Conservation (phyloP, 495 filamentous ascomycete genomes). For the Podospora sp. region DNA sequence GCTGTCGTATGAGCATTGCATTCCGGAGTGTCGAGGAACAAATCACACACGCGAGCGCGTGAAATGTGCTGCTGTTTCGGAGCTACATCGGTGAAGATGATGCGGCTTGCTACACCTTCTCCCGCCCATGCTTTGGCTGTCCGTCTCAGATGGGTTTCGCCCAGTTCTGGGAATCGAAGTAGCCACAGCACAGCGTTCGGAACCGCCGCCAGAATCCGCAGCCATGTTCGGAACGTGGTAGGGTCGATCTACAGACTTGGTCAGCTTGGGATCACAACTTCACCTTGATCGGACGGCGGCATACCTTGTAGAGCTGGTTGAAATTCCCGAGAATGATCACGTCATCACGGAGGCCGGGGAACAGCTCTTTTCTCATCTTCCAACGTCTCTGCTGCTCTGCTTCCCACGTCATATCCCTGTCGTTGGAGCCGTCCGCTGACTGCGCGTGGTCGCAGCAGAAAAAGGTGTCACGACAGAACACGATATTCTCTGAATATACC, state of each 20-base stretch:
- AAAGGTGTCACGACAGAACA: conserved; percentile 93
- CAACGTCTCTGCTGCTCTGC: conserved; percentile 83
- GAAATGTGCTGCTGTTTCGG: conserved; percentile 95
- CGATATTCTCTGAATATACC: conserved; percentile 97
- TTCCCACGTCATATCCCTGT: conserved; percentile 71
- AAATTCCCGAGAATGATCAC: conserved; percentile 95
- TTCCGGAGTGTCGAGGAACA: conserved; percentile 96
- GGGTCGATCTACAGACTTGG: conserved; percentile 79
- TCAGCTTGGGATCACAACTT: conserved; percentile 1
- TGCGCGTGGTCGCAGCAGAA: conserved; percentile 99
- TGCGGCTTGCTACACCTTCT: conserved; percentile 81
- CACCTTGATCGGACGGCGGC: conserved; percentile 2
- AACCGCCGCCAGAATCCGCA: conserved; percentile 84
- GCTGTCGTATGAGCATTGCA: conserved; percentile 99
- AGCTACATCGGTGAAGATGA: conserved; percentile 95
- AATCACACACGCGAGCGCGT: conserved; percentile 85
- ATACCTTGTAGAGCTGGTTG: conserved; percentile 98
- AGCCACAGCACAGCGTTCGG: conserved; percentile 95
- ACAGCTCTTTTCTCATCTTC: conserved; percentile 94
- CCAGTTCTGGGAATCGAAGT: conserved; percentile 91
- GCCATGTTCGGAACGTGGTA: conserved; percentile 93
- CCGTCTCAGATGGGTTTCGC: conserved; percentile 79
- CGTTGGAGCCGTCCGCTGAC: conserved; percentile 77
- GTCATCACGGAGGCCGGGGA: conserved; percentile 81
- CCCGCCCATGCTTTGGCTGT: conserved; percentile 85